These are phyloP conservation scores for Sugiyamaella smithiae DNA, from an alignment of 805 yeast species.

Conservation along the genomic window DNA sequence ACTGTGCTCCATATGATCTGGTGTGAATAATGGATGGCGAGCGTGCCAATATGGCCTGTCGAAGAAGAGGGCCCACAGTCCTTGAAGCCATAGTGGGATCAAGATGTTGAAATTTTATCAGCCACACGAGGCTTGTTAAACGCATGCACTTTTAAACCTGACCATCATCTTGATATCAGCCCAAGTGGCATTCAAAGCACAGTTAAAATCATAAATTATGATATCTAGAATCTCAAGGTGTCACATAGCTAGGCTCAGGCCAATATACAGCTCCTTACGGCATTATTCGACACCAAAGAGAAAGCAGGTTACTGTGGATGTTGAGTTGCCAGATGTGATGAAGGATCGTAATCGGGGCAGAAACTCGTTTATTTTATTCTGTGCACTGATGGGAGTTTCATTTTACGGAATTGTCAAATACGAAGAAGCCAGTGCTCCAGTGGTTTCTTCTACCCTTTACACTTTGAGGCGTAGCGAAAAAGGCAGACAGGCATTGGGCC, in stretches of 20 bases:
- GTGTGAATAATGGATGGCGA: not conserved
- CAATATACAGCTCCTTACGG: too few relatives aligned
- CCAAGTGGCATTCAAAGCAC: too few relatives aligned
- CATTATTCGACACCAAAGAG: too few relatives aligned
- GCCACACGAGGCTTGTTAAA: not conserved
- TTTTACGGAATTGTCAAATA: conserved; percentile 79
- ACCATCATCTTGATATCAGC: too few relatives aligned
- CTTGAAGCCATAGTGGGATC: not conserved
- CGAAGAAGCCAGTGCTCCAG: conserved; percentile 87
- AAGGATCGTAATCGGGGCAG: conserved; percentile 51
- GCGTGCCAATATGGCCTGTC: not conserved
- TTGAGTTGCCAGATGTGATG: conserved; percentile 63
- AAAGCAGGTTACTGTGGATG: conserved; percentile 55
- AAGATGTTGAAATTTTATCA: not conserved
- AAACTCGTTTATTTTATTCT: conserved; percentile 54
- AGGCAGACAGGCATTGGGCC: conserved; percentile 66
- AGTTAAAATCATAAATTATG: too few relatives aligned
- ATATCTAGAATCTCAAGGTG: too few relatives aligned
- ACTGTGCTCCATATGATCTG: conserved; percentile 28
- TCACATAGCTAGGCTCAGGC: too few relatives aligned
- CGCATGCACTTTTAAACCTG: too few relatives aligned
- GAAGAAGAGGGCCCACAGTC: not conserved
- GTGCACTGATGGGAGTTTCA: conserved; percentile 51
- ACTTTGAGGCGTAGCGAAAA: conserved; percentile 71
- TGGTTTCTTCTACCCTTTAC: conserved; percentile 81